Evolutionary conservation across 2,329 filamentous ascomycete species (phyloP), one percentile per base, ranked within the genome.

Genomic region (Neophaeococcomyces mojaviensis): DNA sequence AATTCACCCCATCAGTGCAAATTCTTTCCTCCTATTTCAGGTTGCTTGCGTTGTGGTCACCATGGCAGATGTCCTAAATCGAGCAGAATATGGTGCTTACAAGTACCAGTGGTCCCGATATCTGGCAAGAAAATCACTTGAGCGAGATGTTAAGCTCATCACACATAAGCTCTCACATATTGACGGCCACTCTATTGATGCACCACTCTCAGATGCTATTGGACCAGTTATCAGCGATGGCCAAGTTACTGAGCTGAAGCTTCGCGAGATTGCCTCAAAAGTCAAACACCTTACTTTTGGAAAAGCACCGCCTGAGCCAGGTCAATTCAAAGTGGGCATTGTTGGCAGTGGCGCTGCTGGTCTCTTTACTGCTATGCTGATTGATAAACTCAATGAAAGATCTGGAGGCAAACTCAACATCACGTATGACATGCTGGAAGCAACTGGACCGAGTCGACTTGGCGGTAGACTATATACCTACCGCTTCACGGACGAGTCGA

Each of bases 351-450:
- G 66, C 9, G 51, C 57, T 5, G 54, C 64, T 5, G 66, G 66
- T 5, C 55, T 68, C 2, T 67, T 59, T 47, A 61, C 59, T 16
- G 64, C 60, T 30, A 57, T 64, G 48, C 56, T 64, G 6, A 53
- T 67, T 9, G 58, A 65, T 30, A 51, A 53, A 2, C 46, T 63
- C 7, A 42, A 42, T n/a, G 18, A 19, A 15, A 35, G 33, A n/a
- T 35, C n/a, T 15, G 55, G 60, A 7, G 56, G 58, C 16, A n/a
- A n/a, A 28, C 51, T 54, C 6, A 55, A 59, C 28, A 39, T 67
- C 22, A 52, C 61, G 6, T 68, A 67, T 30, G 64, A 68, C 2
- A 62, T 68, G 13, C 31, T 68, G 2, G 66, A 69, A 47, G 58
- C 61, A 12, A 54, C 50, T 20, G 47, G 26, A 13, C 19, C 9